These are phyloP conservation scores for Sphaerulina musiva DNA, from an alignment of 2,329 filamentous ascomycete species.

Conservation along the genomic window DNA sequence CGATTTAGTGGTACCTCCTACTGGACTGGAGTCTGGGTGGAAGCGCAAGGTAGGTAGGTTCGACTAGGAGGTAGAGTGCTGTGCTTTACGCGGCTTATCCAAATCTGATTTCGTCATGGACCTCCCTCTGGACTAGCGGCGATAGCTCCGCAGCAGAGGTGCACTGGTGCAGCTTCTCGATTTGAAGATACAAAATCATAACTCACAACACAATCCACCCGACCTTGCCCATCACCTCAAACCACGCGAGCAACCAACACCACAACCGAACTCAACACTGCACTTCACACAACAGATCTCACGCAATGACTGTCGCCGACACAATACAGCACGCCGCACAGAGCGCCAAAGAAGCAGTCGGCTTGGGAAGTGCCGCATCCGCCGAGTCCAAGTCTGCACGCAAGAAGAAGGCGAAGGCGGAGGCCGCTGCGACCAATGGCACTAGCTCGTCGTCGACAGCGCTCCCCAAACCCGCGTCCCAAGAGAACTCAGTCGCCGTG, in stretches of 20 bases:
- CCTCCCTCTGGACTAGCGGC: too few relatives aligned
- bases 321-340: constrained; percentile 8
- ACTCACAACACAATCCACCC: background rate
- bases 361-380: constrained; percentile 51
- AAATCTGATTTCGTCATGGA: too few relatives aligned
- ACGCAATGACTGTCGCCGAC: constrained; percentile 8
- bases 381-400: constrained; percentile 47
- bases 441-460: constrained; percentile 17
- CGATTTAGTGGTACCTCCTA: too few relatives aligned
- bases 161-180: too few relatives aligned
- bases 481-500: constrained; percentile 25
- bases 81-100: too few relatives aligned
- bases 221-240: background rate
- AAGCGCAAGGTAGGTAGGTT: too few relatives aligned
- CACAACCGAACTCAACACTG: background rate
- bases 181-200: background rate
- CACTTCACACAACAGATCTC: background rate
- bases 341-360: constrained; percentile 36
- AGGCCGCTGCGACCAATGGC: constrained; percentile 29
- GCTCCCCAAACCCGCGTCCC: constrained; percentile 18
- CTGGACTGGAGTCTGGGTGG: too few relatives aligned
- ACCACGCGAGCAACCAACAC: background rate
- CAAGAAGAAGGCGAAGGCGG: constrained; percentile 43
- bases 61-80: too few relatives aligned
- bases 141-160: too few relatives aligned